These are phyloP conservation scores for Lasiodiplodia sp. DNA, from an alignment of 2,329 filamentous ascomycete genomes.

Conservation along the genomic window DNA sequence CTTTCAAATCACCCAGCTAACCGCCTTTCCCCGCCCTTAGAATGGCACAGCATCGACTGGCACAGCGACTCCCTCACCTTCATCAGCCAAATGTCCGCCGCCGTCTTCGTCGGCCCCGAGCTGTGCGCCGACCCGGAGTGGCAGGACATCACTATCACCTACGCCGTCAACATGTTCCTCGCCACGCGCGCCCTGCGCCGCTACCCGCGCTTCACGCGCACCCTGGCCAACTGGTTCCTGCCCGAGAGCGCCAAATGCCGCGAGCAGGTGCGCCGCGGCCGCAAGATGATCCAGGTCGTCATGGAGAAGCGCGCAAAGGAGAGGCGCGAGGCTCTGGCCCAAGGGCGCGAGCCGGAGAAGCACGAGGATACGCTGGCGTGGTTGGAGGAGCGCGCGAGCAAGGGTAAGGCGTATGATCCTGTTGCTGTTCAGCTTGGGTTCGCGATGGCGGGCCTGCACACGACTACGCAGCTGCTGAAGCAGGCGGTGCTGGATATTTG, in stretches of 20 bases:
- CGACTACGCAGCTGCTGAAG: constrained; percentile 38
- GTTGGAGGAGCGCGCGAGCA: not conserved
- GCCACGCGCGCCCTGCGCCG: constrained; percentile 44
- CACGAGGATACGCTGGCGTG: not conserved
- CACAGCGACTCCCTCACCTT: not conserved
- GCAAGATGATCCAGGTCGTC: constrained; percentile 40
- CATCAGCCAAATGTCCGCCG: not conserved
- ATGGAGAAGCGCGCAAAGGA: constrained; percentile 5
- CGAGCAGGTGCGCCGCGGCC: constrained; percentile 47
- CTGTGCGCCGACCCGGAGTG: constrained; percentile 50
- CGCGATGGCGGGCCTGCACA: constrained; percentile 33
- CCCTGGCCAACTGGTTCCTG: constrained; percentile 37
- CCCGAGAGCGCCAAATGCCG: constrained; percentile 48
- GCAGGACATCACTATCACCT: constrained; percentile 44
- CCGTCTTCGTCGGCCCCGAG: constrained; percentile 32
- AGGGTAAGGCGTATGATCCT: constrained; percentile 38
- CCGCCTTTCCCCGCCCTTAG: not conserved
- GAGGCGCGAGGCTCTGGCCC: not conserved
- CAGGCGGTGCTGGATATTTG: constrained; percentile 38
- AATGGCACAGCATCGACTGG: constrained; percentile 17
- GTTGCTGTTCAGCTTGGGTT: constrained; percentile 31
- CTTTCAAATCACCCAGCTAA: not conserved
- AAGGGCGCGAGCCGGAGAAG: not conserved
- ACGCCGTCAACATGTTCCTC: constrained; percentile 46
- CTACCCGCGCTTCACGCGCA: constrained; percentile 45